Evolutionary conservation across 805 yeast species (phyloP), one percentile per base, ranked within the genome.

Genomic region (Candida gorgasii): DNA sequence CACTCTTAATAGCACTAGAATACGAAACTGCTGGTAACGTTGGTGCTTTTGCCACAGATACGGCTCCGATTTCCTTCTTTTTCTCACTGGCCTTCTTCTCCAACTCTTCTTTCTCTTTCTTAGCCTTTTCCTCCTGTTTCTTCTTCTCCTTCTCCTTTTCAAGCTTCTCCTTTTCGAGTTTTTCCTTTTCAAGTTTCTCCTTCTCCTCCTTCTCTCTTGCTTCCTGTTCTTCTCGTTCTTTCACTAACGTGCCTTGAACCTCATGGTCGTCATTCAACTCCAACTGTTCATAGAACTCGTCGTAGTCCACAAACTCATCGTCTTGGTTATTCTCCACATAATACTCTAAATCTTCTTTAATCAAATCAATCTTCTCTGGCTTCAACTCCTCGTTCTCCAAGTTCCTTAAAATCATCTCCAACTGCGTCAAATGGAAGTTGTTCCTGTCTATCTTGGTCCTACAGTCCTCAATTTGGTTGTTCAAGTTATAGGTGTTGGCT

Each of bases 321-420:
- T 89, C 97, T 62, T 86, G 93, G 58, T 92, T 92, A 49, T 89
- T 86, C 53, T 93, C 98, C 22, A 93, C 93, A 62, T 88, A 90
- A 67, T 93, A 92, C 52, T 79, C 86, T 60, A 92, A 86, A 61
- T 92, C 98, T 40, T 92, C 98, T 58, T 84, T 82, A 44, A 89
- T 79, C 16, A 75, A 83, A 53, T 83, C 83, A 8, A 92, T 80
- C 39, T 79, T 77, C 14, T 86, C 95, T 2, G 89, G 84, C 27
- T 84, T 89, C 48, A 93, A 65, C 35, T 79, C 84, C 49, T 88
- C 92, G 61, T 84, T 87, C 49, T 87, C 96, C 39, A 93, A 63
- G 56, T 82, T 72, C 48, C 90, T 76, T 49, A 90, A 68, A 33
- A 92, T 80, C 43, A 76, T 79, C 60, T 93, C 98, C 58, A 93